Percentiles rank a stretch among this genome's conserved stretches.
Conservation (phyloP, 768 basidiomycete species). For the Lyophyllum atratum region DNA sequence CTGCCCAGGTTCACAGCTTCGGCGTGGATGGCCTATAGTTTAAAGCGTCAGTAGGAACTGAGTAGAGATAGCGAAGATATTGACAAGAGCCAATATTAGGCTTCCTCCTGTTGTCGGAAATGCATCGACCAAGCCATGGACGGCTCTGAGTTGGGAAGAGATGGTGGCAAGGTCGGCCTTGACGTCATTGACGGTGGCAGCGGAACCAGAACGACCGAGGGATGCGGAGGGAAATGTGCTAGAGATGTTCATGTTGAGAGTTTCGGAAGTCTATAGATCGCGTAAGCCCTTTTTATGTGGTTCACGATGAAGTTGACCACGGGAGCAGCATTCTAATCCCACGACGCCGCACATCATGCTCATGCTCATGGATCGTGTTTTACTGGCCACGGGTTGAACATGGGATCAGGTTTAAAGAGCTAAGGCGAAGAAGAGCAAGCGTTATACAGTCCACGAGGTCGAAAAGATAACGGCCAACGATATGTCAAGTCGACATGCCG, state of each 20-base stretch:
- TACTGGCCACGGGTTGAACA: background rate
- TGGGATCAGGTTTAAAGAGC: background rate
- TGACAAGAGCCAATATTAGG: constrained; percentile 25
- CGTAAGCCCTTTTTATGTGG: background rate
- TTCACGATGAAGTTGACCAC: background rate
- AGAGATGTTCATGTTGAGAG: background rate
- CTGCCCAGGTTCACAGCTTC: constrained; percentile 19
- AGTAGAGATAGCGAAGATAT: background rate
- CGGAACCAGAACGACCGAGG: constrained; percentile 13
- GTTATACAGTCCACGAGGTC: background rate
- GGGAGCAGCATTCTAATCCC: background rate
- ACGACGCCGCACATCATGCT: background rate
- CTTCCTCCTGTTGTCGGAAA: constrained; percentile 30
- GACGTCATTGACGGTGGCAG: constrained; percentile 24
- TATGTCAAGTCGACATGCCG: background rate
- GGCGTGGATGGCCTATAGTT: constrained; percentile 27
- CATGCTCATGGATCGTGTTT: background rate
- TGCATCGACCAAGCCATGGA: constrained; percentile 27
- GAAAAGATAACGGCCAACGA: background rate
- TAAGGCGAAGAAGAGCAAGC: background rate
- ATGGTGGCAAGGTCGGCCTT: constrained; percentile 26
- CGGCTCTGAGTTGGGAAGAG: constrained; percentile 21
- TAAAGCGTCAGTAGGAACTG: background rate
- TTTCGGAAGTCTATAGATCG: too few relatives aligned
- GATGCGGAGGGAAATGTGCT: background rate